Evolutionary conservation across 2,329 filamentous ascomycete species (phyloP), one percentile per base, ranked within the genome.

Genomic region (Beauveria asiatica): DNA sequence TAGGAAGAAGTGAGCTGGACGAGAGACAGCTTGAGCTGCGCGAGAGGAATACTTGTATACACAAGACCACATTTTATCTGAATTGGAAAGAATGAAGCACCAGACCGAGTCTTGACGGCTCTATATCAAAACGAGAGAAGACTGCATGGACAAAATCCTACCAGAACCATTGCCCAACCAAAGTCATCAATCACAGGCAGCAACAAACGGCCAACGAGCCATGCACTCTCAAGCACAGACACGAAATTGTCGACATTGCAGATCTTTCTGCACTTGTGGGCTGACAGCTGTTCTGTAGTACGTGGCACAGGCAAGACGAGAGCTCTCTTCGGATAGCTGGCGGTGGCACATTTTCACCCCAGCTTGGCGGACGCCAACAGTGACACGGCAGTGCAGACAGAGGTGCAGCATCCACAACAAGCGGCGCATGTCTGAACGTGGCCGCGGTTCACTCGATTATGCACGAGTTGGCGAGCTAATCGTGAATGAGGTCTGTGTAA

Each of bases 241-340:
- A 57, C 23, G 21, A n/a, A 50, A 30, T 50, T 57, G 23, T 27
- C 45, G 55, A 50, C 41, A 17, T 30, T 30, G 33, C 44, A 27
- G 37, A 57, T 57, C 33, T 9, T 17, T 23, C n/a, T 48, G 54
- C 7, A 19, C 6, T 25, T 41, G 55, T 50, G 46, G 55, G 10
- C 23, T 57, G 55, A 57, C 55, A 57, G 45, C 16, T 50, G 55
- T 42, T 57, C 37, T 57, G 55, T 25, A 17, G 21, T 49, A 57
- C 45, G 55, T 57, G 46, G 46, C 45, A 57, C 55, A 30, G 46
- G 30, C 55, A 30, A 39, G 45, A 57, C 42, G 42, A 57, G 44
- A 50, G 55, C 33, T 33, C 54, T 57, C 44, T 19, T 57, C 37
- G 33, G 45, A 57, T 49, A 30, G 54, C 54, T 57, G 44, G 42